Conservation (phyloP, 352 stramenopile species). For the Phytophthora agathidicida region DNA sequence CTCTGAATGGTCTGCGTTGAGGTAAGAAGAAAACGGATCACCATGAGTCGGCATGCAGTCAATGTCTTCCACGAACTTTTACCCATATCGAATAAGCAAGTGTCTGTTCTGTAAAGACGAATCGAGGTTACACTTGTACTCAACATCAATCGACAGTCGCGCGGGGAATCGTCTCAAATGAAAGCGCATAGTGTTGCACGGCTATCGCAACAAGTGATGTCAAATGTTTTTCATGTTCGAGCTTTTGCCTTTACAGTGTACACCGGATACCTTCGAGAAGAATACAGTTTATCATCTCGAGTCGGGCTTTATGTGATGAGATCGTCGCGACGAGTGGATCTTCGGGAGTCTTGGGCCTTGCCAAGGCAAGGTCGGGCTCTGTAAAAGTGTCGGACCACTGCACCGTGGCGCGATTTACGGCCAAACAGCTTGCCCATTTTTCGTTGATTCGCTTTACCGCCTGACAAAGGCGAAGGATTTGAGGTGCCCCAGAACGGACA, state of each 20-base stretch:
- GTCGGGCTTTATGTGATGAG: slow-evolving; percentile 3
- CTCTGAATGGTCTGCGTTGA: no score
- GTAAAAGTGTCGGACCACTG: slow-evolving; percentile 14
- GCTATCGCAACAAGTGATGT: slow-evolving; percentile 3
- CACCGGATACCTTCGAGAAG: not conserved
- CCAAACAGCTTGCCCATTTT: slow-evolving; percentile 1
- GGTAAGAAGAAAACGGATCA: not conserved
- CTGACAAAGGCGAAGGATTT: slow-evolving; percentile 21
- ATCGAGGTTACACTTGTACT: not conserved
- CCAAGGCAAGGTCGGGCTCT: not conserved
- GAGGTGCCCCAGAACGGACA: slow-evolving; percentile 16
- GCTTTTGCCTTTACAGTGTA: not conserved
- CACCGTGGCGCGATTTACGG: not conserved
- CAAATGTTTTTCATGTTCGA: not conserved
- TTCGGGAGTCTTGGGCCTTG: not conserved
- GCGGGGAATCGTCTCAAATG: no score
- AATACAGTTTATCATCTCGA: slow-evolving; percentile 17
- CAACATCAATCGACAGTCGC: slow-evolving; percentile 2
- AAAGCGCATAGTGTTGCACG: no score
- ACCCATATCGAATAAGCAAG: not conserved
- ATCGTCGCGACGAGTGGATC: slow-evolving; percentile 13
- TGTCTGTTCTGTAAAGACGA: not conserved
- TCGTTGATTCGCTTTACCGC: slow-evolving; percentile 18
- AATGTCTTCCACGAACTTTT: no score
- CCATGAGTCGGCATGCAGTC: no score